Evolutionary conservation across 1,139 yeast genomes (phyloP).

Genomic region (Nematodospora anomalae): DNA sequence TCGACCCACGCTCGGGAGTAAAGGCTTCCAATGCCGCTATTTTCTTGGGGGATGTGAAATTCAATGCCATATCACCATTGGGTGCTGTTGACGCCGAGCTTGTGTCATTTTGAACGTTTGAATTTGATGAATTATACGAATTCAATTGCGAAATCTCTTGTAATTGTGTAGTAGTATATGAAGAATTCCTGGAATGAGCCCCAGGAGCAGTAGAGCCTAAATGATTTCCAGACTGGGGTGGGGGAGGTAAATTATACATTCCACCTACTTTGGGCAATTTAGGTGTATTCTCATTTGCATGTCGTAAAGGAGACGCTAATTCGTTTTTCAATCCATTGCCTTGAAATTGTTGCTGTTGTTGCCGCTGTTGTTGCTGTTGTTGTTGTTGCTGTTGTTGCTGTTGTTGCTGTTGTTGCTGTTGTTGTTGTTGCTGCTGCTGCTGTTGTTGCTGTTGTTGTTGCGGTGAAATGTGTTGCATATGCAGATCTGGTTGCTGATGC

Average conservation of each 20-base stretch:
- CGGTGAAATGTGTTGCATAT: no score
- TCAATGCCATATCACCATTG: constrained; percentile 34
- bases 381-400: no score
- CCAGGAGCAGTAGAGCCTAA: constrained; percentile 15
- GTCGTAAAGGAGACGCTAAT: constrained; percentile 38
- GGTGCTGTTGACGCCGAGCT: background rate
- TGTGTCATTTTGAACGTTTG: constrained; percentile 6
- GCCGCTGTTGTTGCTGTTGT: constrained; percentile 15
- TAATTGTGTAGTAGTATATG: constrained; percentile 13
- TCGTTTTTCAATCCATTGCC: constrained; percentile 17
- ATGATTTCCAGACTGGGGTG: constrained; percentile 24
- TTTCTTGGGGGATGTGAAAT: constrained; percentile 53
- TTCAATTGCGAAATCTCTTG: constrained; percentile 7
- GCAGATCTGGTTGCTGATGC: constrained; percentile 11
- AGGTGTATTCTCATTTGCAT: constrained; percentile 31
- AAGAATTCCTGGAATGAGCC: constrained; percentile 14
- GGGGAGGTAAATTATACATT: constrained; percentile 38
- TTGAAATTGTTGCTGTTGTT: constrained; percentile 3
- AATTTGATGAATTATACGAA: constrained; percentile 5
- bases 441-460: constrained; percentile 11
- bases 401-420: constrained; percentile 27
- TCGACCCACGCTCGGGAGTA: constrained; percentile 71
- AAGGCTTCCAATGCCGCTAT: constrained; percentile 73
- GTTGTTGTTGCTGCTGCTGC: constrained; percentile 22
- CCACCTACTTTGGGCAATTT: constrained; percentile 38